Conservation (phyloP, 202 grass and related monocot genomes). For the Zoysia matrella region DNA sequence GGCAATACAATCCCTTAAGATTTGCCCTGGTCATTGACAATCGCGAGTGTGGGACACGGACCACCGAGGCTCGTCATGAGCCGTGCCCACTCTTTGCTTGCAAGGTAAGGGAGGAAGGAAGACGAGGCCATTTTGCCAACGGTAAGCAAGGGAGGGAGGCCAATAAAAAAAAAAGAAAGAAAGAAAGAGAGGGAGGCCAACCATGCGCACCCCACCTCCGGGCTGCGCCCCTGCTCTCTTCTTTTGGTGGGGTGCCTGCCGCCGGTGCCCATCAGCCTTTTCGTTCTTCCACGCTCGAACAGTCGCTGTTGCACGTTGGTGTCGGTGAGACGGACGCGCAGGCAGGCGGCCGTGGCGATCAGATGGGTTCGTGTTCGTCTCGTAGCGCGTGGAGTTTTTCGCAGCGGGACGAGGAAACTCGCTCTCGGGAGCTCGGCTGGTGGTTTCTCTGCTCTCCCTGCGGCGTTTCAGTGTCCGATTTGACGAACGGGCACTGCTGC, state of each 20-base stretch:
- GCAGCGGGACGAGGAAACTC: constrained; percentile 20
- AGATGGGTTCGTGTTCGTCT: background rate
- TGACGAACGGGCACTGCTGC: background rate
- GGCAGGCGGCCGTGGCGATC: background rate
- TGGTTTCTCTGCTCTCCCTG: background rate
- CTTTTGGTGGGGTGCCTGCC: too few relatives aligned
- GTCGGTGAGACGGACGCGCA: constrained; percentile 10
- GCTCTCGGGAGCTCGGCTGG: background rate
- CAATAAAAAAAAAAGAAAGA: too few relatives aligned
- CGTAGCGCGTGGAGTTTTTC: background rate
- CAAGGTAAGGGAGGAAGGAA: constrained; percentile 34
- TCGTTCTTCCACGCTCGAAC: background rate
- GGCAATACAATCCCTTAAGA: constrained; percentile 23
- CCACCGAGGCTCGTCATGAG: constrained; percentile 34
- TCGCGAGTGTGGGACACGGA: constrained; percentile 16
- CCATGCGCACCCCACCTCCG: too few relatives aligned
- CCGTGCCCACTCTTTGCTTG: constrained; percentile 48
- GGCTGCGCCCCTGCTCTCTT: too few relatives aligned
- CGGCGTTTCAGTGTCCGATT: background rate
- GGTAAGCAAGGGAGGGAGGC: too few relatives aligned
- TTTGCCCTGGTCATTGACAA: background rate
- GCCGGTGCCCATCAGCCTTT: too few relatives aligned
- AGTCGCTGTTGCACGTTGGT: background rate
- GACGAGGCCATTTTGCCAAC: too few relatives aligned
- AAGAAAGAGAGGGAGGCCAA: too few relatives aligned